These are phyloP conservation scores for Dothistroma pini DNA, from an alignment of 2,329 filamentous ascomycete species.

Conservation along the genomic window DNA sequence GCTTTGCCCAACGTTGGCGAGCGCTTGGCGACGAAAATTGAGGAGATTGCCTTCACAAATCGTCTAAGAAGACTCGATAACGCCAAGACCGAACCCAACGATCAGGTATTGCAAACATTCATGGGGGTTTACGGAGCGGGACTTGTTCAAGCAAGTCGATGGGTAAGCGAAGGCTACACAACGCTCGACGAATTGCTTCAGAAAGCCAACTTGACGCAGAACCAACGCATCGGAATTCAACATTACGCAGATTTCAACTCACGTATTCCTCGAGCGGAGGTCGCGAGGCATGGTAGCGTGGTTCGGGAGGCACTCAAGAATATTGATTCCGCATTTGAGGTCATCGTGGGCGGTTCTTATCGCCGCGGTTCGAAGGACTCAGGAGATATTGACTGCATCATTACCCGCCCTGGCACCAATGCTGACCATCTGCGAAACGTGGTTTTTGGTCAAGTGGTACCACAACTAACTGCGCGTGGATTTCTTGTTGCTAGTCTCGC, in stretches of 20 bases:
- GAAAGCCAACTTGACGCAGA: conserved; percentile 61
- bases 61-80: conserved; percentile 68
- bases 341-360: conserved; percentile 80
- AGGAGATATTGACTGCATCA: conserved; percentile 80
- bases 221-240: conserved; percentile 72
- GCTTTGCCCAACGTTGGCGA: conserved; percentile 65
- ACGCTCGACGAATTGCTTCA: conserved; percentile 67
- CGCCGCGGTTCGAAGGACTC: conserved; percentile 70
- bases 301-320: conserved; percentile 57
- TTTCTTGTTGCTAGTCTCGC: conserved; percentile 72
- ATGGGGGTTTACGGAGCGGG: conserved; percentile 69
- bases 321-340: conserved; percentile 62
- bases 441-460: conserved; percentile 61
- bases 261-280: conserved; percentile 73
- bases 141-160: conserved; percentile 63
- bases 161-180: conserved; percentile 70
- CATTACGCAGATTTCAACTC: conserved; percentile 75
- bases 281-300: conserved; percentile 63
- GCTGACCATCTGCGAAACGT: conserved; percentile 58
- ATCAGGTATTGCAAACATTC: conserved; percentile 65
- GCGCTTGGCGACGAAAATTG: conserved; percentile 77
- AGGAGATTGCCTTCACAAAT: conserved; percentile 78
- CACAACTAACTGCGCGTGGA: conserved; percentile 53
- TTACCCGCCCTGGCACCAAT: conserved; percentile 64
- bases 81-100: conserved; percentile 62